These are phyloP conservation scores for Blastobotrys attinorum DNA, from an alignment of 805 yeast species.

Conservation along the genomic window DNA sequence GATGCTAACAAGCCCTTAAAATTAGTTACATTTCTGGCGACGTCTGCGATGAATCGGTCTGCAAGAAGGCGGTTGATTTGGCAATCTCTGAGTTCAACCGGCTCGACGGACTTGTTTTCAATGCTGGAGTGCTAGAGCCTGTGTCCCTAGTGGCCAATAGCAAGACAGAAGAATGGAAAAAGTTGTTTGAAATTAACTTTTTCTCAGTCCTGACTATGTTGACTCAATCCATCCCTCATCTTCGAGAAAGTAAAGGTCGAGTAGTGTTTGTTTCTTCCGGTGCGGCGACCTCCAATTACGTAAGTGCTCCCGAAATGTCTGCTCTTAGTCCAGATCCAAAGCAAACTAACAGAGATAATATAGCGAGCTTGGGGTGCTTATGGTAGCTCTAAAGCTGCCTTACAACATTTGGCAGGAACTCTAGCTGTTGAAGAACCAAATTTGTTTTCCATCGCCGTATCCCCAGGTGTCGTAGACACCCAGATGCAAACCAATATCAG, in stretches of 20 bases:
- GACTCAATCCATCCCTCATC: constrained; percentile 45
- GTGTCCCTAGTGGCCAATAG: constrained; percentile 50
- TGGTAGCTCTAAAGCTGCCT: constrained; percentile 85
- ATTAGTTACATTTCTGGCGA: constrained; percentile 43
- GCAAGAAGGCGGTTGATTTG: constrained; percentile 32
- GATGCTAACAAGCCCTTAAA: constrained; percentile 8
- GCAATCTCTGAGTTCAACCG: constrained; percentile 42
- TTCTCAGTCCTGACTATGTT: constrained; percentile 60
- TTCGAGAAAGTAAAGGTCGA: constrained; percentile 47
- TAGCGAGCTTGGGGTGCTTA: constrained; percentile 82
- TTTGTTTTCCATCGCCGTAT: constrained; percentile 60
- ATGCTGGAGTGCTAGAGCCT: constrained; percentile 76
- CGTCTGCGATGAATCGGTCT: constrained; percentile 34
- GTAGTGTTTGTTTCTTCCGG: constrained; percentile 79
- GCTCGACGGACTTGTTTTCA: constrained; percentile 49
- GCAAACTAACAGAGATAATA: not conserved
- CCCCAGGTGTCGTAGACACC: constrained; percentile 95
- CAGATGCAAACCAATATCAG: constrained; percentile 80
- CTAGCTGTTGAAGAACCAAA: constrained; percentile 60
- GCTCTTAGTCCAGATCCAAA: not conserved
- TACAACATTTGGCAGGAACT: constrained; percentile 65
- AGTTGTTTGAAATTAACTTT: constrained; percentile 65
- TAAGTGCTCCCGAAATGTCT: constrained; percentile 17
- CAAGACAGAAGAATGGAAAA: constrained; percentile 50
- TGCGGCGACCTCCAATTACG: constrained; percentile 57